Base-by-base conservation (phyloP, 2,329 filamentous ascomycete genomes). In the Aureobasidium melanogenum region DNA sequence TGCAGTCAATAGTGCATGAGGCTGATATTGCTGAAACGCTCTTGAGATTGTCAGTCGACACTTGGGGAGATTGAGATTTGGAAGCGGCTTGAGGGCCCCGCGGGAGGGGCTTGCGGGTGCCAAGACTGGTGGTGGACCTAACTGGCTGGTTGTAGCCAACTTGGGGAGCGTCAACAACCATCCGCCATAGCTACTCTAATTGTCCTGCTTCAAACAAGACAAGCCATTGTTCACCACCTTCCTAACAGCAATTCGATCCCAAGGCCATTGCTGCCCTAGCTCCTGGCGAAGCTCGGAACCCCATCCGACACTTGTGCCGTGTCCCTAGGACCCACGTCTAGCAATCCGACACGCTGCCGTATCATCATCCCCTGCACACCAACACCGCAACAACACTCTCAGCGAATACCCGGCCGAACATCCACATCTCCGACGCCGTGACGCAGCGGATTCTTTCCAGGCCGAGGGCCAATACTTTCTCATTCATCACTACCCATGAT, bases 401-500 rank as follows among this genome's bases (percentile, higher is more conserved):
- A 28, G 24, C 44, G 5, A 15, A 3, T 28, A 7, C 6, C 10
- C 24, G 5, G 19, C 14, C 51, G 17, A 14, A 44, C 41, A 30
- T 17, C 44, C 52, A 58, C 62, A n/a, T 19, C 43, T 32, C 43
- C 46, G 36, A 32, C 57, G 46, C 55, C 43, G 41, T 48, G 26
- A 62, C 46, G 22, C 9, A 48, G 43, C 43, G 30, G 5, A 19
- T 22, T n/a, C 6, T 14, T 36, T 8, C 22, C 22, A 58, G 55
- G 56, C 43, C 56, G 14, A 36, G 32, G 32, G 56, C 43, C 56
- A 61, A 5, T 15, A 43, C 7, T n/a, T 30, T 19, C 26, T 9
- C 48, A 24, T 22, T 47, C 22, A 19, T 41, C 22, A 62, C 52
- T 60, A 63, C 55, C 60, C 66, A 71, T 64, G 78, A 97, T 97